Conservation (phyloP, 495 filamentous ascomycete genomes). For the Penicillium lividum region DNA sequence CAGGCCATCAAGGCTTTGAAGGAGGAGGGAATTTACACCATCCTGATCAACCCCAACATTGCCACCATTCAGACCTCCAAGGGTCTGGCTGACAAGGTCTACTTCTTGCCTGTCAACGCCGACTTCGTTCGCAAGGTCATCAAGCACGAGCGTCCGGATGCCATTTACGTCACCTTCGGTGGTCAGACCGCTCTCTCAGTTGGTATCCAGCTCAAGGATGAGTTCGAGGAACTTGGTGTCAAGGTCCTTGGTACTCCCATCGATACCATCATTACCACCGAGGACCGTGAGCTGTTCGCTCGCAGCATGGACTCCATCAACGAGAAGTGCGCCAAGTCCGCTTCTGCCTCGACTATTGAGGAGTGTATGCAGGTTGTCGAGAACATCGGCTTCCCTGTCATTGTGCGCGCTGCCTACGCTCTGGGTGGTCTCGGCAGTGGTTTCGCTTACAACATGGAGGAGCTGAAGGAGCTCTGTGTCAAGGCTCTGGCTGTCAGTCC, state of each 20-base stretch:
- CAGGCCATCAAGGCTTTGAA: slow-evolving; percentile 95
- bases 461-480: slow-evolving; percentile 87
- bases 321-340: slow-evolving; percentile 97
- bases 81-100: slow-evolving; percentile 93
- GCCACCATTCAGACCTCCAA: slow-evolving; percentile 98
- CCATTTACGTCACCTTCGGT: slow-evolving; percentile 96
- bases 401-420: slow-evolving; percentile 94
- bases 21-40: slow-evolving; percentile 92
- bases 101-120: slow-evolving; percentile 94
- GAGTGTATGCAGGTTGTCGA: slow-evolving; percentile 84
- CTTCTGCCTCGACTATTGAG: slow-evolving; percentile 81
- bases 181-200: slow-evolving; percentile 95
- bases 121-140: slow-evolving; percentile 98
- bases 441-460: slow-evolving; percentile 87
- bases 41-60: slow-evolving; percentile 98
- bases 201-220: slow-evolving; percentile 94
- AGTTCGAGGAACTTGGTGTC: slow-evolving; percentile 87
- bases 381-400: slow-evolving; percentile 91
- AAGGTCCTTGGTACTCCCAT: slow-evolving; percentile 95
- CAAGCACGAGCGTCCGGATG: slow-evolving; percentile 90
- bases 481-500: slow-evolving; percentile 94
- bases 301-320: slow-evolving; percentile 98
- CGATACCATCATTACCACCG: slow-evolving; percentile 96
- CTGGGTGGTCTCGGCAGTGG: slow-evolving; percentile 94
- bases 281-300: slow-evolving; percentile 95